phyloP scores from a whole-genome alignment of 2,329 filamentous ascomycete genomes.

The Penicillium sp. region DNA sequence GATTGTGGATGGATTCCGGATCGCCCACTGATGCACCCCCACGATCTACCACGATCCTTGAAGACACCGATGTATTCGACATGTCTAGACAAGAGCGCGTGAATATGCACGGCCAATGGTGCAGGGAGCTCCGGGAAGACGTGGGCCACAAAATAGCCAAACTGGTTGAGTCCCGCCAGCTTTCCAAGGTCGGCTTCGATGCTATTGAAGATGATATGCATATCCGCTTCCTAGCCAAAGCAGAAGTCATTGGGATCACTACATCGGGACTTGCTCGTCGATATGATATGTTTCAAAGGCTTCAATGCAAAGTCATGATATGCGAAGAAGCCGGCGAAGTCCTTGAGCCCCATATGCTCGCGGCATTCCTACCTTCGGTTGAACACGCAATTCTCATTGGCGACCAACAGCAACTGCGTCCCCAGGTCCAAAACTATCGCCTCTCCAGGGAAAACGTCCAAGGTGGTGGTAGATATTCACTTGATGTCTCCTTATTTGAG shows the following conservation, averaged over 20 bases:
- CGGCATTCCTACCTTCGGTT: conserved; percentile 42
- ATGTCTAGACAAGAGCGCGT: conserved; percentile 4
- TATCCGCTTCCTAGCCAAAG: conserved; percentile 34
- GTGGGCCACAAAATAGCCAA: background rate
- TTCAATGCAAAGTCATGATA: conserved; percentile 44
- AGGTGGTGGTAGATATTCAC: conserved; percentile 40
- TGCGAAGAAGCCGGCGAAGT: conserved; percentile 50
- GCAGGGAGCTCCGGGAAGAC: background rate
- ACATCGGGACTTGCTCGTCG: conserved; percentile 54
- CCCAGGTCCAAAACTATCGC: conserved; percentile 42
- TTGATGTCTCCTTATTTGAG: conserved; percentile 57
- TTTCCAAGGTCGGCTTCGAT: background rate
- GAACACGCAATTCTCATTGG: conserved; percentile 49
- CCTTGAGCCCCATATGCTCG: conserved; percentile 44
- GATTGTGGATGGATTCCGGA: conserved; percentile 1
- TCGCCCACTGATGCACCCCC: background rate
- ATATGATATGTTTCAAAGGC: conserved; percentile 46
- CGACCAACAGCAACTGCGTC: conserved; percentile 47
- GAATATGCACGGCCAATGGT: background rate
- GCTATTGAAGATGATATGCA: conserved; percentile 27
- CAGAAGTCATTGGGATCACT: conserved; percentile 56
- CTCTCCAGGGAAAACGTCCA: conserved; percentile 35
- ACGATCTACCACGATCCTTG: background rate
- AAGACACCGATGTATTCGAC: background rate
- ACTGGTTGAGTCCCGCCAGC: background rate